A percentile compares a stretch with the other conserved stretches of the same genome.
phyloP scores from a whole-genome alignment of 371 early-diverging fungal genomes.

The Haplosporangium sp. region DNA sequence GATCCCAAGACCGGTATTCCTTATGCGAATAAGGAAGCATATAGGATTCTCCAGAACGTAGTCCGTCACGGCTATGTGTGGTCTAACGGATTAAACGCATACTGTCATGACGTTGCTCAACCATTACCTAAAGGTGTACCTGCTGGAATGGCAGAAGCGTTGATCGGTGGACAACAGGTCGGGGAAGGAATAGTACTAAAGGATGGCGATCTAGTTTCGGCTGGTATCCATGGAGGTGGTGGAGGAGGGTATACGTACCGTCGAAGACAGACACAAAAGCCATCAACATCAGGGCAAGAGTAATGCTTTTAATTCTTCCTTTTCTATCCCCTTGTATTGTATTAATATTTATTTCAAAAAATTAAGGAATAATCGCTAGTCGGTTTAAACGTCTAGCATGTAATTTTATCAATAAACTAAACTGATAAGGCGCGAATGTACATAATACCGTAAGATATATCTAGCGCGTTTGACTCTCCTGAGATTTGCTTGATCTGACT shows the following conservation, averaged over 20 bases:
- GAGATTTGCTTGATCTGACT: no score
- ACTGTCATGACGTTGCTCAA: constrained; percentile 54
- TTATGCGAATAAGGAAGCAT: constrained; percentile 73
- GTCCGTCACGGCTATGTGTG: constrained; percentile 54
- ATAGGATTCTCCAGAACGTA: constrained; percentile 59
- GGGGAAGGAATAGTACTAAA: constrained; percentile 48
- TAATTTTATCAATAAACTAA: no score
- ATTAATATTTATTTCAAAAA: no score
- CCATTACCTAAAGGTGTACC: constrained; percentile 45
- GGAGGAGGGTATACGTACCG: constrained; percentile 54
- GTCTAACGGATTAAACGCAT: constrained; percentile 51
- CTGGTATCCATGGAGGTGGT: constrained; percentile 44
- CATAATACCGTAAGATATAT: no score
- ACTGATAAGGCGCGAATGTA: no score
- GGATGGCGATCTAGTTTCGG: constrained; percentile 48
- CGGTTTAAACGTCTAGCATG: neutral
- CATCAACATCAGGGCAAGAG: neutral
- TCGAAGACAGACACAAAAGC: constrained; percentile 20
- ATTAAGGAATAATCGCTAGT: no score
- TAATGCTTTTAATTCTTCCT: no score
- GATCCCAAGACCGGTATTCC: constrained; percentile 74
- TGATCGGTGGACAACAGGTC: constrained; percentile 49
- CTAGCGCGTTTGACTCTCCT: no score
- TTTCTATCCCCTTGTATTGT: no score
- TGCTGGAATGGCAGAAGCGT: constrained; percentile 53